phyloP scores from a whole-genome alignment of 2,329 filamentous ascomycete genomes.

The Epichloe uncinata region DNA sequence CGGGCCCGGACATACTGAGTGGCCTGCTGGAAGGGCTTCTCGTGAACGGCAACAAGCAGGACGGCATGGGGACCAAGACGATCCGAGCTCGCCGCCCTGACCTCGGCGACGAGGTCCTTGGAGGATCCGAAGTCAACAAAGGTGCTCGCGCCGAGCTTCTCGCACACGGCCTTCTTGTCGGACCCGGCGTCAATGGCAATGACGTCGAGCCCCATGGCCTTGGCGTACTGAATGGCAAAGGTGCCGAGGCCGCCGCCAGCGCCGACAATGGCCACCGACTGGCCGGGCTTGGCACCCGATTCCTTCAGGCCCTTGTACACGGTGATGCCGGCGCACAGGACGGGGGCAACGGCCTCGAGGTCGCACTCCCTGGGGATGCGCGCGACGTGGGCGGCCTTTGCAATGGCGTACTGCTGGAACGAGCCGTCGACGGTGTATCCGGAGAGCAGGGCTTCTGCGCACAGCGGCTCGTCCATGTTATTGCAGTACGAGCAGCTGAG shows the following conservation, averaged over 20 bases:
- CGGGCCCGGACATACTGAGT: conserved; percentile 73
- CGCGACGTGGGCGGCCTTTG: conserved; percentile 74
- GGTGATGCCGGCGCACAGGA: conserved; percentile 76
- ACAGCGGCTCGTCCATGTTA: conserved; percentile 70
- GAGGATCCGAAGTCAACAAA: conserved; percentile 73
- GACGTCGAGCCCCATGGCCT: conserved; percentile 72
- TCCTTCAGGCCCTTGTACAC: conserved; percentile 91
- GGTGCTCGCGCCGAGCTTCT: conserved; percentile 52
- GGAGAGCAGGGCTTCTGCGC: conserved; percentile 59
- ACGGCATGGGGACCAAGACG: conserved; percentile 80
- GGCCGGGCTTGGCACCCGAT: conserved; percentile 58
- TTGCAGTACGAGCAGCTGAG: conserved; percentile 74
- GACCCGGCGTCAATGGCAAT: conserved; percentile 75
- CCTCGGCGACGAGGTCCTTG: conserved; percentile 69
- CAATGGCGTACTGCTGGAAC: conserved; percentile 87
- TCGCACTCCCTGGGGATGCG: conserved; percentile 66
- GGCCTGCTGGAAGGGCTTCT: conserved; percentile 94
- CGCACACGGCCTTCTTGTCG: conserved; percentile 63
- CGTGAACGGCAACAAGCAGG: conserved; percentile 70
- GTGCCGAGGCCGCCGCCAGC: conserved; percentile 73
- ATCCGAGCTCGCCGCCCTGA: conserved; percentile 67
- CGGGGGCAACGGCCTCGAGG: conserved; percentile 64
- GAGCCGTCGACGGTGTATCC: conserved; percentile 88
- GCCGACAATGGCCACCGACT: conserved; percentile 73
- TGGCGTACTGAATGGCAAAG: conserved; percentile 74